Evolutionary conservation across 352 stramenopile species (phyloP), one percentile per base, ranked within the genome.

Genomic region (Phytophthora pisi): DNA sequence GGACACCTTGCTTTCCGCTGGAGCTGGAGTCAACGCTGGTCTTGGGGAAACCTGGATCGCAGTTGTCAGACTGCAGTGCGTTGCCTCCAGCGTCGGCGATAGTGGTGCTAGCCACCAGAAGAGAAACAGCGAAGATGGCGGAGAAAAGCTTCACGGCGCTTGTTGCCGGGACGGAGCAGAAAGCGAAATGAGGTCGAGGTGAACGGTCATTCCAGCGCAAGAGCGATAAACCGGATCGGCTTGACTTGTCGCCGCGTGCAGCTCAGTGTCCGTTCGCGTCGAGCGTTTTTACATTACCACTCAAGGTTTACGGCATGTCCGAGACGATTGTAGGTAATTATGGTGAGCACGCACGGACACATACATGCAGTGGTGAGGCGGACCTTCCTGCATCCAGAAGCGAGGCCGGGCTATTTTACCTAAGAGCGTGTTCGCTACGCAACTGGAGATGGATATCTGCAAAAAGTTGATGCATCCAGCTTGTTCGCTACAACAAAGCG

Each of bases 101-200:
- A 38, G 56, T 18, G 15, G 24, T 28, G 24, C 49, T 47, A 11
- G 49, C 24, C 36, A 59, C 58, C 18, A 66, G 49, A 15, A 66
- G 49, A 28, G 49, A 45, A 47, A 46, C 26, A 2, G 58, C 58
- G 10, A 66, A 53, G 34, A 51, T 38, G 1, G 58, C 49, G 40
- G 49, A 65, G 58, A 52, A 58, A 24, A 65, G 55, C 47, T 65
- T 65, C 58, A 65, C 58, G n/a, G 20, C 9, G 45, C 13, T 47
- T 47, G 16, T 23, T 43, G 4, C 36, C 36, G 36, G 10, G 40
- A 24, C 13, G 40, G 16, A 47, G 40, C 20, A 47, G 16, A 47
- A 47, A 7, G 40, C 7, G 40, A 20, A 47, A 8, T 47, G 40
- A 20, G 40, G 16, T 47, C 40, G 4, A 13, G 4, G 40, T 4